These are phyloP conservation scores for Irineochytrium annulatum DNA, from an alignment of 192 early-diverging fungal species.

Conservation along the genomic window DNA sequence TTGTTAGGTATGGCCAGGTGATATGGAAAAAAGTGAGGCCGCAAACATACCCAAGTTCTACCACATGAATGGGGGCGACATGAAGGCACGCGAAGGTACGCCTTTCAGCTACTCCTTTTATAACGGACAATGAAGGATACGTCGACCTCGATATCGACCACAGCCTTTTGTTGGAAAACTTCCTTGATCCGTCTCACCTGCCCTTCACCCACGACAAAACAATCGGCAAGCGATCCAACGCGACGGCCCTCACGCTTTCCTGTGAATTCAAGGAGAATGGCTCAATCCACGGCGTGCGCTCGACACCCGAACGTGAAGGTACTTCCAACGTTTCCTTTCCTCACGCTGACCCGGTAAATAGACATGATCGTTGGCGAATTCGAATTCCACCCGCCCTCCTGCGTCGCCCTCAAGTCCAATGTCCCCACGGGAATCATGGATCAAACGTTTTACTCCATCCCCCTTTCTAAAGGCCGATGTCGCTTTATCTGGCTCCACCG, in stretches of 20 bases:
- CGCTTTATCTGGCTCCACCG: conserved; percentile 35
- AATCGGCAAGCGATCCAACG: conserved; percentile 26
- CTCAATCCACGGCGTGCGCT: conserved; percentile 12
- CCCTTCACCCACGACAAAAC: conserved; percentile 40
- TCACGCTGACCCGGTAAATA: no score
- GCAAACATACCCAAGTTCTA: conserved; percentile 17
- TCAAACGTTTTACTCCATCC: conserved; percentile 32
- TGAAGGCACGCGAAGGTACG: conserved; percentile 18
- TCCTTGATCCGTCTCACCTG: conserved; percentile 36
- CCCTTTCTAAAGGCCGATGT: conserved; percentile 31
- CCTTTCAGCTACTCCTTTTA: no score
- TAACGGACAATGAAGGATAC: no score
- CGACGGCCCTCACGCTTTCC: conserved; percentile 25
- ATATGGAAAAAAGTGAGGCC: conserved; percentile 9
- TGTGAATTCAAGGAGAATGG: conserved; percentile 15
- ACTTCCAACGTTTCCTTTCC: no score
- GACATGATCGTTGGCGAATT: conserved; percentile 12
- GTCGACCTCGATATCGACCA: conserved; percentile 40
- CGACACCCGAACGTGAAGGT: conserved; percentile 15
- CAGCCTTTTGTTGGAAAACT: conserved; percentile 35
- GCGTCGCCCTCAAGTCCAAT: conserved; percentile 13
- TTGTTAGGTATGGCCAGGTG: conserved; percentile 25
- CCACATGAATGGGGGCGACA: conserved; percentile 9
- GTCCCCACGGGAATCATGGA: conserved; percentile 9
- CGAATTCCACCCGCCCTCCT: conserved; percentile 16